Evolutionary conservation across 2,329 filamentous ascomycete species (phyloP), one percentile per base, ranked within the genome.

Genomic region (Nigrograna mackinnonii): DNA sequence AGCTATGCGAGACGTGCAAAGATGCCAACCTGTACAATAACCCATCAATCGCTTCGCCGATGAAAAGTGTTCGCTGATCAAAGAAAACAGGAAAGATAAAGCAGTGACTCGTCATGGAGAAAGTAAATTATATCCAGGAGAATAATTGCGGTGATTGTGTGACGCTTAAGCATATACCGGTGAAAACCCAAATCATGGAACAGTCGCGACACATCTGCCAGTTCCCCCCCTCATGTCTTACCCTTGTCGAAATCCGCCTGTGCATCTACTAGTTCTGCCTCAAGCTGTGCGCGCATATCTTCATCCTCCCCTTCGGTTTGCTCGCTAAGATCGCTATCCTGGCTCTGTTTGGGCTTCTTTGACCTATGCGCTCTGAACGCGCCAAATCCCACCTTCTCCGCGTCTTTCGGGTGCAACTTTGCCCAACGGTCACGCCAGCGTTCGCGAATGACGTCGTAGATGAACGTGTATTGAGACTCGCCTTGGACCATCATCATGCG

Each of bases 401-500:
- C 64, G 35, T 64, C 61, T 12, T 55, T 58, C 0, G 63, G 61
- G 33, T 66, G 49, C 16, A 46, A 41, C 31, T 43, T 39, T 28
- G 58, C 58, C 66, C 66, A 69, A 22, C 69, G 60, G 22, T 88
- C 83, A 47, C 83, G 72, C 84, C 87, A 91, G 40, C 83, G 74
- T 64, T 90, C 86, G 38, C 83, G 80, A 58, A 96, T 68, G 2
- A 95, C 89, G 59, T 91, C 84, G 71, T 99, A 97, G 43, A 99
- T 81, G 66, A 97, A 96, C 26, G 82, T 71, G 58, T 88, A 94
- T 66, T 99, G 94, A 35, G 79, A 67, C 56, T 92, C 87, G 34
- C 88, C 86, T 71, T 97, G 94, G 4, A 99, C 94, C 94, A 99
- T 99, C 70, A 86, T 89, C 74, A 89, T 88, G 14, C 94, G 82